phyloP scores from a whole-genome alignment of 768 basidiomycete species.

The Russula sp. region DNA sequence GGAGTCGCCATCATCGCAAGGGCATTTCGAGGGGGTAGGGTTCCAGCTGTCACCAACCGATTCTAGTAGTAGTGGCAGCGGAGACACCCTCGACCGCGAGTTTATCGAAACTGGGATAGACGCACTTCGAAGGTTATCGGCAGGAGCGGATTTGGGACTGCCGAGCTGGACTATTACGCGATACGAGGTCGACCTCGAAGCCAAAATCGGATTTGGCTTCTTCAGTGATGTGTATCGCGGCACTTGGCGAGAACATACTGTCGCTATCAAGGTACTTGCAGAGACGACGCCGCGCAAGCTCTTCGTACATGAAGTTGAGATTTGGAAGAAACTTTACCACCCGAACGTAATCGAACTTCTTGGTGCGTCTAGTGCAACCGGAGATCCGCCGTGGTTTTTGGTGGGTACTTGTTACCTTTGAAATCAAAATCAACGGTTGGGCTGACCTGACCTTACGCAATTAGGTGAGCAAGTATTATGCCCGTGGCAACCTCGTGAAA shows the following conservation, averaged over 20 bases:
- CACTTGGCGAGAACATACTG: conserved; percentile 60
- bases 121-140: conserved; percentile 61
- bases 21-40: not conserved
- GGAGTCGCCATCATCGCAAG: not conserved
- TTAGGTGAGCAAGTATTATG: conserved; percentile 64
- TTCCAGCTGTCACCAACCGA: not conserved
- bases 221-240: conserved; percentile 81
- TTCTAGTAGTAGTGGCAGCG: conserved; percentile 16
- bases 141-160: conserved; percentile 36
- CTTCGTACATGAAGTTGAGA: conserved; percentile 66
- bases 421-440: conserved; percentile 26
- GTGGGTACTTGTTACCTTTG: conserved; percentile 18
- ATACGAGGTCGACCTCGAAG: conserved; percentile 72
- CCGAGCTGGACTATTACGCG: conserved; percentile 80
- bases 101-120: conserved; percentile 74
- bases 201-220: conserved; percentile 67
- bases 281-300: conserved; percentile 57
- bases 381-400: conserved; percentile 73
- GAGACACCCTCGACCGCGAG: conserved; percentile 59
- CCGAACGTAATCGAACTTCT: conserved; percentile 69
- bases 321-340: conserved; percentile 70
- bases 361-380: conserved; percentile 71
- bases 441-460: not conserved
- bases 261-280: conserved; percentile 72
- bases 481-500: conserved; percentile 59